These are phyloP conservation scores for Skeletonema tropicum DNA, from an alignment of 108 stramenopile genomes.

Conservation along the genomic window DNA sequence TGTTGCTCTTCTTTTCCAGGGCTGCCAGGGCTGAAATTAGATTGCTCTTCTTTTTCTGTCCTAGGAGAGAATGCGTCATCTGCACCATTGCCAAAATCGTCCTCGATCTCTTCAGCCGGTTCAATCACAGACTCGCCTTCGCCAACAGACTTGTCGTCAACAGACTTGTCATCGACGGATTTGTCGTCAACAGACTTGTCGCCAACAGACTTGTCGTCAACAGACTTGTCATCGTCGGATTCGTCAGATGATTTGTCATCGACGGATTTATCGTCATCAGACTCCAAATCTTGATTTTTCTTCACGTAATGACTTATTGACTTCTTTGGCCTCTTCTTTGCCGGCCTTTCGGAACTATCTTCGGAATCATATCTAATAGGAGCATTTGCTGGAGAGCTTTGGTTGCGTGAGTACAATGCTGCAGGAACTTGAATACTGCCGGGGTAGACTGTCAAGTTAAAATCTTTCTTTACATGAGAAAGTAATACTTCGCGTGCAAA, in stretches of 20 bases:
- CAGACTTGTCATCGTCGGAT: constrained; percentile 12
- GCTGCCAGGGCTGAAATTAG: neutral
- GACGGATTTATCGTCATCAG: constrained; percentile 17
- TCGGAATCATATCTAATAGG: constrained; percentile 16
- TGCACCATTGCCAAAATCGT: constrained; percentile 1
- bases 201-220: constrained; percentile 12
- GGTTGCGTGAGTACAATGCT: constrained; percentile 36
- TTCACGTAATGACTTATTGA: constrained; percentile 27
- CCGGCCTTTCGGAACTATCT: constrained; percentile 14
- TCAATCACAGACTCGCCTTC: constrained; percentile 1
- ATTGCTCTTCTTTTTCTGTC: neutral
- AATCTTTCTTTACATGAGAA: constrained; percentile 85
- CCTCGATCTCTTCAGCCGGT: neutral
- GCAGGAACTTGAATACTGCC: constrained; percentile 71
- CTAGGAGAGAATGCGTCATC: constrained; percentile 7
- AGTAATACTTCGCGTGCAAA: constrained; percentile 81
- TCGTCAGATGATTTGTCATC: constrained; percentile 24
- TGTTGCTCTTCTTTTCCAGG: neutral
- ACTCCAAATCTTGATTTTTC: constrained; percentile 12
- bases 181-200: constrained; percentile 20
- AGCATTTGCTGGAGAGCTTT: constrained; percentile 14
- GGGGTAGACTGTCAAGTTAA: constrained; percentile 77
- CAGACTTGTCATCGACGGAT: constrained; percentile 10
- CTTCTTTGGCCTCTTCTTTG: constrained; percentile 26
- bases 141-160: constrained; percentile 16